phyloP scores from a whole-genome alignment of 805 yeast genomes.

The Wickerhamomyces sydowiorum region DNA sequence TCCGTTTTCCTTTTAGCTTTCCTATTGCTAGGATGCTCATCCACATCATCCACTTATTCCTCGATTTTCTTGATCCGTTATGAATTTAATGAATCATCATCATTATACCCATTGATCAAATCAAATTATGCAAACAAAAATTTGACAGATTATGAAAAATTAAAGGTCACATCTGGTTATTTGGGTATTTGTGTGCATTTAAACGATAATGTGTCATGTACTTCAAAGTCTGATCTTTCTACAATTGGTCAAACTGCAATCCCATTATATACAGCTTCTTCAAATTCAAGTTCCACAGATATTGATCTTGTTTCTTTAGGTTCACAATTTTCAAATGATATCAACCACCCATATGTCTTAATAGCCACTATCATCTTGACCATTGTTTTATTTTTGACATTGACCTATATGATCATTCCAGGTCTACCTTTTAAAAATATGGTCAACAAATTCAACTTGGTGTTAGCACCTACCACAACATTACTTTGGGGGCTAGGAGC shows the following conservation, averaged over 20 bases:
- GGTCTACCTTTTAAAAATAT: slow-evolving; percentile 36
- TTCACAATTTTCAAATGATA: slow-evolving; percentile 33
- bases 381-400: slow-evolving; percentile 32
- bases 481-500: slow-evolving; percentile 62
- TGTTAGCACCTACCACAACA: slow-evolving; percentile 30
- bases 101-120: slow-evolving; percentile 34
- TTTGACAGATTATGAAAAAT: slow-evolving; percentile 29
- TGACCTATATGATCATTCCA: slow-evolving; percentile 43
- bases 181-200: slow-evolving; percentile 48
- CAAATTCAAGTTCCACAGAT: slow-evolving; percentile 26
- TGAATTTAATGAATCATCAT: slow-evolving; percentile 40
- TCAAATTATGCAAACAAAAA: slow-evolving; percentile 29
- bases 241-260: slow-evolving; percentile 26
- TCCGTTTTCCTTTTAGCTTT: slow-evolving; percentile 47
- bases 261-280: slow-evolving; percentile 26
- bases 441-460: slow-evolving; percentile 23
- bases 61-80: slow-evolving; percentile 45
- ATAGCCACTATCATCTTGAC: slow-evolving; percentile 42
- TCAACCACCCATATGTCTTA: slow-evolving; percentile 50
- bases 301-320: slow-evolving; percentile 46
- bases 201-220: slow-evolving; percentile 29
- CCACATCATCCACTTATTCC: slow-evolving; percentile 34
- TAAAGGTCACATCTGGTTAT: slow-evolving; percentile 48
- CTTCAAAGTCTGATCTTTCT: slow-evolving; percentile 25
- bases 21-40: slow-evolving; percentile 50